Conservation (phyloP, 441 rosid genomes). For the Capsella rubella region DNA sequence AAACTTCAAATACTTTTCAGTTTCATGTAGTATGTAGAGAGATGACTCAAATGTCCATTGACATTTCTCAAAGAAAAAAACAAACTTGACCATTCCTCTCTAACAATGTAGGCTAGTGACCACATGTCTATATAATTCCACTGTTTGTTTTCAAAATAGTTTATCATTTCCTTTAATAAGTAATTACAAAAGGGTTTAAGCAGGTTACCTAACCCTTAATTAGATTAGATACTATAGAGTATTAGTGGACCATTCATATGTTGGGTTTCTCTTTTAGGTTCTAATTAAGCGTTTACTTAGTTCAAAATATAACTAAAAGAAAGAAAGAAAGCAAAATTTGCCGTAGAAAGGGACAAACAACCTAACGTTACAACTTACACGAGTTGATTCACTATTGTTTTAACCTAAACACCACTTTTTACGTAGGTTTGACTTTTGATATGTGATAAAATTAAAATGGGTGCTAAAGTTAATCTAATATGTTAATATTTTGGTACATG, state of each 20-base stretch:
- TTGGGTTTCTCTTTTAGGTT: neutral
- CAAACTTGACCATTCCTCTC: constrained; percentile 21
- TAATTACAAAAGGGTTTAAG: constrained; percentile 22
- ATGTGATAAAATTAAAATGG: neutral
- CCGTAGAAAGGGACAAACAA: constrained; percentile 9
- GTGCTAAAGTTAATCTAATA: neutral
- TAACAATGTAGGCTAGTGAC: neutral
- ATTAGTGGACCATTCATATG: neutral
- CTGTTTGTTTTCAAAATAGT: neutral
- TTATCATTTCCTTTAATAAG: neutral
- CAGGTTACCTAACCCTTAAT: neutral
- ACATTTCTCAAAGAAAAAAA: constrained; percentile 2
- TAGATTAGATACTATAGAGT: too few species aligned
- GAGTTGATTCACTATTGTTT: constrained; percentile 7
- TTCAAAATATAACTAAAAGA: neutral
- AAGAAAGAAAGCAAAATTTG: neutral
- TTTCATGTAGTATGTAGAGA: neutral
- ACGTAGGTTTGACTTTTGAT: constrained; percentile 17
- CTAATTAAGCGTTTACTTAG: too few species aligned
- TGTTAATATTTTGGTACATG: neutral
- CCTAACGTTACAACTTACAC: neutral
- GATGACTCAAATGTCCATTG: constrained; percentile 9
- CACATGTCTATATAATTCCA: neutral
- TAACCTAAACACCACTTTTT: constrained; percentile 3
- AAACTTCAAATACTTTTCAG: constrained; percentile 8